Percentiles rank a stretch among this genome's conserved stretches.
Evolutionary conservation across 495 filamentous ascomycete species (phyloP).

Genomic region (Hypoxylon crocopeplum): DNA sequence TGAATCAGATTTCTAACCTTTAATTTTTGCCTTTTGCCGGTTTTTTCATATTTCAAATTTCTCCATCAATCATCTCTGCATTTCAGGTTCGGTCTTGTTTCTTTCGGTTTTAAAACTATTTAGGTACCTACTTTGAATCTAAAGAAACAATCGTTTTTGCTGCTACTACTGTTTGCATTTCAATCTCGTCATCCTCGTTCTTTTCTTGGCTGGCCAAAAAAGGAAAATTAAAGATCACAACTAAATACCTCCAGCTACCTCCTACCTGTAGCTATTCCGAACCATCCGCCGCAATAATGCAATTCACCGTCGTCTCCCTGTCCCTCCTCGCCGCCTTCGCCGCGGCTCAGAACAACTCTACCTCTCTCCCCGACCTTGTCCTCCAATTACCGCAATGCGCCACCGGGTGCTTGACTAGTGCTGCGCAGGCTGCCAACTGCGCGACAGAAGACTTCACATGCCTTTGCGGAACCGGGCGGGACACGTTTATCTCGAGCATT

Average conservation of each 20-base stretch:
- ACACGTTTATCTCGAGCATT: conserved; percentile 18
- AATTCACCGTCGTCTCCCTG: conserved; percentile 24
- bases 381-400: conserved; percentile 39
- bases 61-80: conserved; percentile 4
- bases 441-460: conserved; percentile 37
- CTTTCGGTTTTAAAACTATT: conserved; percentile 8
- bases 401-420: conserved; percentile 24
- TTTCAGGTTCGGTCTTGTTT: conserved; percentile 5
- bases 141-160: conserved; percentile 3
- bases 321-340: conserved; percentile 35
- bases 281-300: conserved; percentile 33
- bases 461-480: conserved; percentile 28
- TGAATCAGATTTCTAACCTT: too few relatives aligned
- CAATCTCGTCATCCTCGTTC: conserved; percentile 1
- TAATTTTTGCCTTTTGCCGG: background rate
- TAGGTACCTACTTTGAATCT: too few relatives aligned
- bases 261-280: background rate
- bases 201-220: conserved; percentile 31
- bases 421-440: conserved; percentile 30
- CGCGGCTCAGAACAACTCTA: conserved; percentile 40
- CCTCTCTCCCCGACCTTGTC: conserved; percentile 39
- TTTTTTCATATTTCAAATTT: conserved; percentile 2
- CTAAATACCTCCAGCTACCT: background rate
- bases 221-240: background rate
- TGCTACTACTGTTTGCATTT: background rate